These are phyloP conservation scores for Colletotrichum tamarilloi DNA, from an alignment of 2,329 filamentous ascomycete species.

Conservation along the genomic window DNA sequence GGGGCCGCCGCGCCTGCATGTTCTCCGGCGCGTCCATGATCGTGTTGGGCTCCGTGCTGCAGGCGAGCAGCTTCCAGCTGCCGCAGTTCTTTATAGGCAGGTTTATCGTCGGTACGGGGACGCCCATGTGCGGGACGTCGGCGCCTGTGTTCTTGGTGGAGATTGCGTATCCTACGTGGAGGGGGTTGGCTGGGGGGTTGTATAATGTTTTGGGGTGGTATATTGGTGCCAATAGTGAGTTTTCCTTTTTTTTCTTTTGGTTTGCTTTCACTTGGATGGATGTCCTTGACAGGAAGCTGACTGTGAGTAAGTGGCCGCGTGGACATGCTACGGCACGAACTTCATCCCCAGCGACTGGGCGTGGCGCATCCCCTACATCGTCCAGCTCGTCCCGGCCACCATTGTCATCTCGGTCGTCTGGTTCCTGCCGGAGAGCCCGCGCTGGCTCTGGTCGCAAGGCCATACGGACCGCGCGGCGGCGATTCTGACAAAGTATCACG, in stretches of 20 bases:
- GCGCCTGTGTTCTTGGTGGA: constrained; percentile 37
- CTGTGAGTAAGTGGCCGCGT: constrained; percentile 47
- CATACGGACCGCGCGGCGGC: constrained; percentile 41
- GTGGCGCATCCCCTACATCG: constrained; percentile 57
- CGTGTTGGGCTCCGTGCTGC: constrained; percentile 36
- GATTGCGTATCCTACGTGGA: constrained; percentile 38
- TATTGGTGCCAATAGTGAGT: constrained; percentile 37
- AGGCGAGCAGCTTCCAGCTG: constrained; percentile 34
- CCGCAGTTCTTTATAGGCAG: constrained; percentile 36
- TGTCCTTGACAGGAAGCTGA: background rate
- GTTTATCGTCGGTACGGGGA: constrained; percentile 35
- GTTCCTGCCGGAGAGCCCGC: constrained; percentile 58
- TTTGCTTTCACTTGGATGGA: too few relatives aligned
- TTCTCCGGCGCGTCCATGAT: constrained; percentile 34
- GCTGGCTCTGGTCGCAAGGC: constrained; percentile 52
- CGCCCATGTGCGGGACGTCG: constrained; percentile 35
- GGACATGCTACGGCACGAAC: constrained; percentile 58
- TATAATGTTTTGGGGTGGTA: constrained; percentile 38
- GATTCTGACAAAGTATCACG: constrained; percentile 54
- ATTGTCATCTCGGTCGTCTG: constrained; percentile 59
- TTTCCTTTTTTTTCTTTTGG: too few relatives aligned
- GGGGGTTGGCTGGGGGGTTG: constrained; percentile 36
- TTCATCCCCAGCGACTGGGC: constrained; percentile 57
- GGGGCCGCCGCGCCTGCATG: constrained; percentile 36
- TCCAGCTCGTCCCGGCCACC: constrained; percentile 55